phyloP scores from a whole-genome alignment of 108 stramenopile species.

The Fistulifera solaris region DNA sequence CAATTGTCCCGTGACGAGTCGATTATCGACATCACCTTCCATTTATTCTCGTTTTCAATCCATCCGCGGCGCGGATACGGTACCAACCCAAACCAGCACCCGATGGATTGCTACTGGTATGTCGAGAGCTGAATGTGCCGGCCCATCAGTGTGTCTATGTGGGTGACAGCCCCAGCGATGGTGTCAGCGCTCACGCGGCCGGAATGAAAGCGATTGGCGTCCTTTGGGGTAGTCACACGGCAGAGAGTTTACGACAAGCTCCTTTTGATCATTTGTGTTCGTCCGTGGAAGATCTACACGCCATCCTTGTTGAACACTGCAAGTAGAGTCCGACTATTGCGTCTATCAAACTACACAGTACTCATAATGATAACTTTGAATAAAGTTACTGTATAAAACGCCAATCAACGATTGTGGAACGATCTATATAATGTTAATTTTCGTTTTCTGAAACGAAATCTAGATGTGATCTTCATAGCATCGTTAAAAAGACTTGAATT shows the following conservation, averaged over 20 bases:
- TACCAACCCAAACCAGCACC: slow-evolving; percentile 72
- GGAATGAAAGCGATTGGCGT: slow-evolving; percentile 67
- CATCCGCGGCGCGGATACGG: slow-evolving; percentile 71
- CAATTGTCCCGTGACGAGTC: slow-evolving; percentile 18
- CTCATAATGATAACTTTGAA: too few relatives aligned
- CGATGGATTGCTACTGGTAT: slow-evolving; percentile 57
- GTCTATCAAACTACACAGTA: too few relatives aligned
- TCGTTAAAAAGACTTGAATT: too few relatives aligned
- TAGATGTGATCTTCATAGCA: too few relatives aligned
- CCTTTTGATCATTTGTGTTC: slow-evolving; percentile 40
- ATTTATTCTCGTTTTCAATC: slow-evolving; percentile 49
- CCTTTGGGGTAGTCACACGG: slow-evolving; percentile 61
- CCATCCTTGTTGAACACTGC: slow-evolving; percentile 1
- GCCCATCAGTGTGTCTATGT: slow-evolving; percentile 60
- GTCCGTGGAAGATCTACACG: slow-evolving; percentile 41
- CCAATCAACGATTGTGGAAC: too few relatives aligned
- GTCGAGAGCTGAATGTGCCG: slow-evolving; percentile 49
- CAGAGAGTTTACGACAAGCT: slow-evolving; percentile 47
- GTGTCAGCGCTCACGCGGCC: slow-evolving; percentile 52
- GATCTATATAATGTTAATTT: too few relatives aligned
- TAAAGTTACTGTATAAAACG: too few relatives aligned
- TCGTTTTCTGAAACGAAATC: too few relatives aligned
- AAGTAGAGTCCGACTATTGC: too few relatives aligned
- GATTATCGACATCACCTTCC: slow-evolving; percentile 7
- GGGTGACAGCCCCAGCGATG: slow-evolving; percentile 77